Base-by-base conservation (phyloP, 805 yeast genomes). In the Ogataea angusta region DNA sequence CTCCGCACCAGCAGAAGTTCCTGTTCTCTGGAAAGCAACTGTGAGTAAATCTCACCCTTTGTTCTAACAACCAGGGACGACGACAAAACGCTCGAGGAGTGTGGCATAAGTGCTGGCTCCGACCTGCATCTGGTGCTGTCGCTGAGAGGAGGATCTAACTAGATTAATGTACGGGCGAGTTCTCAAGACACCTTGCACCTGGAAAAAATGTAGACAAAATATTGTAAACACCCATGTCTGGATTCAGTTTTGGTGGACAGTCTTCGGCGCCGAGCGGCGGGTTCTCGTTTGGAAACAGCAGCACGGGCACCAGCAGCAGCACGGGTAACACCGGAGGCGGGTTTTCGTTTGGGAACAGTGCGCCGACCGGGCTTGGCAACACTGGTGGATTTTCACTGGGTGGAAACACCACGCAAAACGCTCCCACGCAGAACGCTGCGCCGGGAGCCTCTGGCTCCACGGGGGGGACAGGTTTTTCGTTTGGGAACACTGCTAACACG, bases 1-100 rank as follows among this genome's bases (percentile, higher is more conserved):
- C 98, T 2, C 97, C 98, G 9, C 80, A 85, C 22, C 99, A 91
- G 66, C 99, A 93, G 65, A 78, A 96, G 52, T 78, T 91, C 50
- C 82, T 91, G 54, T 88, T 76, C 65, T 81, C 85, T 41, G 99
- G 99, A 15, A 85, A 87, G 52, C 97, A 91, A 68, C 75, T 91
- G 83, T 77, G 68, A 60, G 85, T 72, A 42, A 7, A 12, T 10
- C 8, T 19, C 16, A 32, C 5, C 6, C 16, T 3, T 3, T n/a
- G 13, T n/a, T 15, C 33, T 34, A 23, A 29, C 38, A 14, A 8
- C 13, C 13, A 72, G 78, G 64, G 83, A 84, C 52, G 98, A 91
- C 59, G 85, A 83, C 16, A 72, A 78, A 54, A 77, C 93, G 1
- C 79, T 88, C 6, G 77, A 71, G 34, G 77, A 73, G 39, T 82